Evolutionary conservation across 495 filamentous ascomycete species (phyloP).

Genomic region (Neurospora tetraspora): DNA sequence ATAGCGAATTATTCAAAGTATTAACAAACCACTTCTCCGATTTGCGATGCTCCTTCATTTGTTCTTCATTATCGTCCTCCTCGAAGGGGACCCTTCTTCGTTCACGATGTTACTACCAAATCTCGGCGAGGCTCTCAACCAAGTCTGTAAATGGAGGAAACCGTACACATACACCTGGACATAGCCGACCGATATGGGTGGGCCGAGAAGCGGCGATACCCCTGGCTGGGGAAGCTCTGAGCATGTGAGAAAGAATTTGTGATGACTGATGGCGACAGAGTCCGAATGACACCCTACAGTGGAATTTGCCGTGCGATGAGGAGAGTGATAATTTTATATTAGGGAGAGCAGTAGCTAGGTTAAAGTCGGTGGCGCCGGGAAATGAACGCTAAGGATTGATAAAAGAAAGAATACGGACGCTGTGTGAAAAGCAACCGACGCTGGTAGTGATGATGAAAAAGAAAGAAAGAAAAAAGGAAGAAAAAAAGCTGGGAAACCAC

Average conservation of each 20-base stretch:
- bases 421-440: background rate
- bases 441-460: background rate
- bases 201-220: background rate
- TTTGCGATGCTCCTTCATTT: background rate
- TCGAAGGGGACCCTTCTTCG: background rate
- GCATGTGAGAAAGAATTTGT: background rate
- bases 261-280: background rate
- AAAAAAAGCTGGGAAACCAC: too few relatives aligned
- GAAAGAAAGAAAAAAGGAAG: background rate
- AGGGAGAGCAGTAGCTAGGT: too few relatives aligned
- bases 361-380: background rate
- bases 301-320: background rate
- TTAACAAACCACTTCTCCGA: background rate
- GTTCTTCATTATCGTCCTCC: background rate
- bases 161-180: background rate
- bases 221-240: background rate
- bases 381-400: background rate
- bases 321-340: background rate
- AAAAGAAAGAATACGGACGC: background rate
- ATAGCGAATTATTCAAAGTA: background rate
- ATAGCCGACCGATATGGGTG: too few relatives aligned
- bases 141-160: background rate
- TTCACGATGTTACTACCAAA: background rate
- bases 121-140: background rate
- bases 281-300: background rate